Evolutionary conservation across 225 moss, liverwort and hornwort species (phyloP).

Genomic region (Marchantia paleacea): DNA sequence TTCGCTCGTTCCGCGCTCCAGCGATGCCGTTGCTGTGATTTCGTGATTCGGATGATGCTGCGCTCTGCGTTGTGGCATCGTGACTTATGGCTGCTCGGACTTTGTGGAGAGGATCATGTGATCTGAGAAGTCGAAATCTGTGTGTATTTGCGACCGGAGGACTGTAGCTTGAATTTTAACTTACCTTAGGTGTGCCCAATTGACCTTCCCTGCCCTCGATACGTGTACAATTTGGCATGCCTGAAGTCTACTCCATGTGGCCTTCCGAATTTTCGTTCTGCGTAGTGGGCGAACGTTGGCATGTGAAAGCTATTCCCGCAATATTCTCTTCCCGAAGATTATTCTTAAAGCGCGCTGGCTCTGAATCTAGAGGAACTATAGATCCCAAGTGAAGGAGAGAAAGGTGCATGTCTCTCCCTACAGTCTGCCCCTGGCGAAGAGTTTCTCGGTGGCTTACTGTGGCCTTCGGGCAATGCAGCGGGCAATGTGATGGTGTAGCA

Average conservation of each 20-base stretch:
- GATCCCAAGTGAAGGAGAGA: conserved; percentile 14
- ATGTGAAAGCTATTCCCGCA: neutral
- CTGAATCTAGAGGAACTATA: conserved; percentile 7
- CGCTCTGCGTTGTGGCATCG: conserved; percentile 6
- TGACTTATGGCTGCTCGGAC: conserved; percentile 11
- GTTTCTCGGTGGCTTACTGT: conserved; percentile 14
- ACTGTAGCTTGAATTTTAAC: conserved; percentile 13
- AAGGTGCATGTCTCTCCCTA: conserved; percentile 24
- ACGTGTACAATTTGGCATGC: neutral
- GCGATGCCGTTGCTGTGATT: neutral
- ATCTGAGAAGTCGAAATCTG: neutral
- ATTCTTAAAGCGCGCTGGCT: neutral
- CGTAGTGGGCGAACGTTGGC: neutral
- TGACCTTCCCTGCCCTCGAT: conserved; percentile 2
- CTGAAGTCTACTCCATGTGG: conserved; percentile 15
- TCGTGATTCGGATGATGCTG: neutral
- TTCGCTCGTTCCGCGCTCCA: conserved; percentile 6
- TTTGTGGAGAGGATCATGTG: conserved; percentile 16
- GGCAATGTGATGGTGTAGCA: conserved; percentile 19
- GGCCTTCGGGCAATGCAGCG: conserved; percentile 9
- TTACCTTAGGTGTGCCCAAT: conserved; percentile 6
- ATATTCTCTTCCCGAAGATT: neutral
- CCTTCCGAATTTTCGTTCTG: conserved; percentile 7
- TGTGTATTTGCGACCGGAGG: neutral
- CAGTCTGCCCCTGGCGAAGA: conserved; percentile 19